A percentile compares a stretch with the other conserved stretches of the same genome.
Evolutionary conservation across 1,139 yeast genomes (phyloP).

Genomic region (Insectozyma bohioensis): DNA sequence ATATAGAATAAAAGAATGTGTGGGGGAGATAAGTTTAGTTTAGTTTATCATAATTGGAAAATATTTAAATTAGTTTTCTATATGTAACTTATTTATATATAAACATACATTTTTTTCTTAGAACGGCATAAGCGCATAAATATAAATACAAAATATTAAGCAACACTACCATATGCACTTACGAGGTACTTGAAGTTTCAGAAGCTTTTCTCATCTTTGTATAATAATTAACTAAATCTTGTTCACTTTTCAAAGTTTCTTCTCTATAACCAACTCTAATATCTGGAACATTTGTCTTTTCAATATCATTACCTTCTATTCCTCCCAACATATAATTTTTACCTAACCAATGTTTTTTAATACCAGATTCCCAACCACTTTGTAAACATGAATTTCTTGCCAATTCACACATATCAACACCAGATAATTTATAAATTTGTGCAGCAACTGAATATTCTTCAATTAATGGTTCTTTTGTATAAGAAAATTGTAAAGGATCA

Average conservation of each 20-base stretch:
- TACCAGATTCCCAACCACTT: conserved; percentile 84
- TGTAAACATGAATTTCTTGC: conserved; percentile 80
- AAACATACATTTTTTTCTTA: neutral
- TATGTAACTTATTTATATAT: neutral
- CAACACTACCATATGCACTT: too few relatives aligned
- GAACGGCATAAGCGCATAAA: too few relatives aligned
- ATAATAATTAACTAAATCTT: conserved; percentile 68
- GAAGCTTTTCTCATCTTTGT: conserved; percentile 9
- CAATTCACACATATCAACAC: conserved; percentile 97
- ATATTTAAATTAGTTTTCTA: neutral
- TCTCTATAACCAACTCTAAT: conserved; percentile 79
- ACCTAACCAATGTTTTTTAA: conserved; percentile 94
- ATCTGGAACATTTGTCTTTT: conserved; percentile 92
- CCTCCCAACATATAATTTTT: conserved; percentile 62
- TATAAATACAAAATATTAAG: conserved; percentile 1
- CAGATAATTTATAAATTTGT: conserved; percentile 88
- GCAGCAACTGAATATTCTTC: conserved; percentile 98
- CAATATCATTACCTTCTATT: conserved; percentile 79
- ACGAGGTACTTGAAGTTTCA: conserved; percentile 6
- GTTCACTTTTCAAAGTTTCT: conserved; percentile 78
- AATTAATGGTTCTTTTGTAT: conserved; percentile 95
- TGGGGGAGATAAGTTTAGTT: too few relatives aligned
- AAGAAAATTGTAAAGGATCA: conserved; percentile 80
- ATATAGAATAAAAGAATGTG: neutral
- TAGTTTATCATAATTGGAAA: too few relatives aligned